These are phyloP conservation scores for Cutaneotrichosporon mucoides DNA, from an alignment of 1,284 basidiomycete genomes.

Conservation along the genomic window DNA sequence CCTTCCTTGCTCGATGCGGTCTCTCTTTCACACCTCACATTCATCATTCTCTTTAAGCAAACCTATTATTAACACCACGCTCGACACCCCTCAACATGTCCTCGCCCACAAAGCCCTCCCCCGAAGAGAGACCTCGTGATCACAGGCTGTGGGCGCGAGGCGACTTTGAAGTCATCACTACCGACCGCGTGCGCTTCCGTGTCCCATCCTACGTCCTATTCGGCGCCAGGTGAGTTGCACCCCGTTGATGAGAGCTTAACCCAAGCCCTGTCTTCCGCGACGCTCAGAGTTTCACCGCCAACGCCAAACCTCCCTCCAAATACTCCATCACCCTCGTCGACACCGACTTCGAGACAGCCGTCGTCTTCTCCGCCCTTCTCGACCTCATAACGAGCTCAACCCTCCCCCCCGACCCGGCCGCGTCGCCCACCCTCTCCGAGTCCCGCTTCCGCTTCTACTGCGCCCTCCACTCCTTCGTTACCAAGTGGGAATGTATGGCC, in stretches of 20 bases:
- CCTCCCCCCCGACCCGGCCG: background rate
- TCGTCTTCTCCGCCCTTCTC: background rate
- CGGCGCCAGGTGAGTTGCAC: background rate
- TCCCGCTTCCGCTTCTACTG: background rate
- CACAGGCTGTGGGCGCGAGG: background rate
- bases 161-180: constrained; percentile 5
- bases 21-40: too few species aligned
- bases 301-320: background rate
- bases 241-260: background rate
- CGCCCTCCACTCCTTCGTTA: background rate
- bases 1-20: too few species aligned
- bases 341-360: background rate
- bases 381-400: background rate
- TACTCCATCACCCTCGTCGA: background rate
- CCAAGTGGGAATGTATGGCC: background rate
- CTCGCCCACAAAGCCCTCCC: too few species aligned
- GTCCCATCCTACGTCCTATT: constrained; percentile 5
- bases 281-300: background rate
- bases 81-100: too few species aligned
- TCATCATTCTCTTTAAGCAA: too few species aligned
- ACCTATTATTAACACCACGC: too few species aligned
- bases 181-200: constrained; percentile 9
- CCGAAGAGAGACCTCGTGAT: too few species aligned
- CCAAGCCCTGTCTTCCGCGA: constrained; percentile 5
- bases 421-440: background rate